Percentiles rank a stretch among this genome's conserved stretches.
Conservation (phyloP, 139 green algal genomes). For the Ettlia oleoabundans region DNA sequence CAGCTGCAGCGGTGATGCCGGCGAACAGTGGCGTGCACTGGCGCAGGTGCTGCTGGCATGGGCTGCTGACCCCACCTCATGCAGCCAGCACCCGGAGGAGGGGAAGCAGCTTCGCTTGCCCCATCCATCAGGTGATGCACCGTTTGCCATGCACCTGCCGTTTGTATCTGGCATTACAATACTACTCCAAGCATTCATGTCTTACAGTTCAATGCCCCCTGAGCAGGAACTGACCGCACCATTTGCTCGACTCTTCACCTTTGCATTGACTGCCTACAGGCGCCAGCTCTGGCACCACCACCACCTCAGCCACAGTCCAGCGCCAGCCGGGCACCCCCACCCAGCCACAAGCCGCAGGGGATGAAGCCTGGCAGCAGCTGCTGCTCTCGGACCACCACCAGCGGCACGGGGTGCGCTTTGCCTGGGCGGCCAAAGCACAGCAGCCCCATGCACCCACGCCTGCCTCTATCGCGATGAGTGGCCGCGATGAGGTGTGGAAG, state of each 20-base stretch:
- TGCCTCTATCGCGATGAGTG: background rate
- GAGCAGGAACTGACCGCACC: no score
- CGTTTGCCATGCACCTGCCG: no score
- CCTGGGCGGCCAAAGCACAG: background rate
- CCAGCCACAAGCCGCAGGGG: background rate
- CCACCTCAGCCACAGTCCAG: background rate
- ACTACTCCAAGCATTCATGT: no score
- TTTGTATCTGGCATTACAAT: no score
- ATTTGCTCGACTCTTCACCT: no score
- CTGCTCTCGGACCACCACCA: constrained; percentile 17
- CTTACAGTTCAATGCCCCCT: no score
- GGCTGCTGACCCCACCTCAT: constrained; percentile 37
- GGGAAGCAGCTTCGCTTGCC: background rate
- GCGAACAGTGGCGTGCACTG: constrained; percentile 41
- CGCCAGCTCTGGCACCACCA: constrained; percentile 22
- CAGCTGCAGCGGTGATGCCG: constrained; percentile 19
- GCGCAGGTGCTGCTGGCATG: constrained; percentile 45
- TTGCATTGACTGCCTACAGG: no score
- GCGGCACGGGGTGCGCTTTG: background rate
- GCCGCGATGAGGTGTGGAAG: constrained; percentile 35
- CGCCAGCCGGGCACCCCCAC: constrained; percentile 1
- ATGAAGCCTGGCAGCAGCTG: constrained; percentile 17
- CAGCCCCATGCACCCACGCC: background rate
- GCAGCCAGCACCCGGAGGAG: background rate
- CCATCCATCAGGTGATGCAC: background rate